Evolutionary conservation across 805 yeast species (phyloP).

Genomic region (Ogataea pignaliae): DNA sequence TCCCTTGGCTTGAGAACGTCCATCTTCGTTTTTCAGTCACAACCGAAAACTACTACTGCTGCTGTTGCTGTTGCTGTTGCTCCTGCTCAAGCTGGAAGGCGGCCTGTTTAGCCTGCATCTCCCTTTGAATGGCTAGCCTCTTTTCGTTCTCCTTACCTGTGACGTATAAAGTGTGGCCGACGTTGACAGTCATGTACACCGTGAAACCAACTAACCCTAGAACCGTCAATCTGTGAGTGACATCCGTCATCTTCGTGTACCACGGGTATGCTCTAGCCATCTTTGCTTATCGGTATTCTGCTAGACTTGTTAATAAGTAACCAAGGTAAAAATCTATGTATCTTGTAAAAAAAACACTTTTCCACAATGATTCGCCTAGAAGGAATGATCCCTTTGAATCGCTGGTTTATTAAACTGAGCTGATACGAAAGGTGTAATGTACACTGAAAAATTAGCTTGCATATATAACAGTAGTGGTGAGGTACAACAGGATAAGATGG

Average conservation of each 20-base stretch:
- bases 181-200: conserved; percentile 46
- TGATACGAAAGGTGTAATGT: too few relatives aligned
- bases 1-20: too few relatives aligned
- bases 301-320: too few relatives aligned
- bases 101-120: conserved; percentile 23
- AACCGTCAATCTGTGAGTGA: conserved; percentile 69
- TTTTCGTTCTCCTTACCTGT: conserved; percentile 50
- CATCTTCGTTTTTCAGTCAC: too few relatives aligned
- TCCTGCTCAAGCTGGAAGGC: conserved; percentile 18
- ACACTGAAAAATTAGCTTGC: too few relatives aligned
- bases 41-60: background rate
- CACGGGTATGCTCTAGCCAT: conserved; percentile 60
- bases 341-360: too few relatives aligned
- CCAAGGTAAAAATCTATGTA: too few relatives aligned
- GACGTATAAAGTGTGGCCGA: conserved; percentile 46
- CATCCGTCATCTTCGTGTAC: conserved; percentile 71
- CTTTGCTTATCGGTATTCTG: conserved; percentile 1
- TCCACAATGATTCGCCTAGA: too few relatives aligned
- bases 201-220: conserved; percentile 55
- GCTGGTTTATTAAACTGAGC: too few relatives aligned
- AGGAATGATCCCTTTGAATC: too few relatives aligned
- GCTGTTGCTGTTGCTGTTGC: conserved; percentile 1
- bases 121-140: conserved; percentile 32
- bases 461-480: too few relatives aligned
- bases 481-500: too few relatives aligned